Evolutionary conservation across 805 yeast species (phyloP).

Genomic region (Saccharomycopsis guyanensis): DNA sequence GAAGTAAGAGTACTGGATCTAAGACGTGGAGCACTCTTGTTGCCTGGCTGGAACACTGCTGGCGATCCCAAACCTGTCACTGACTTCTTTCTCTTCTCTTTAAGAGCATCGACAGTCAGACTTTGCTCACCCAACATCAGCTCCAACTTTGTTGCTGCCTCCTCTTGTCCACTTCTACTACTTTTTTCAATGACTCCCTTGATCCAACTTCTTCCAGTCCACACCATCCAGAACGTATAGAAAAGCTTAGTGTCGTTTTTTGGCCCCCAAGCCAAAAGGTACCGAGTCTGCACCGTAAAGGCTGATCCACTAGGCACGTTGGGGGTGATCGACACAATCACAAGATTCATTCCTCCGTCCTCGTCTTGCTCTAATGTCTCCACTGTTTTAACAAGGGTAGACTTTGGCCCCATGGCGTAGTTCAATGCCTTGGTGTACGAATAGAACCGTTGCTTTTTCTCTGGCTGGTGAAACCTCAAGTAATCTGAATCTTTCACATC

Average conservation of each 20-base stretch:
- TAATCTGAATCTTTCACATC: conserved; percentile 28
- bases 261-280: conserved; percentile 67
- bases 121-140: conserved; percentile 27
- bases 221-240: conserved; percentile 69
- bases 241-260: conserved; percentile 50
- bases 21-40: neutral
- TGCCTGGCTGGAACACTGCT: conserved; percentile 9
- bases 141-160: conserved; percentile 46
- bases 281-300: conserved; percentile 69
- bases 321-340: conserved; percentile 69
- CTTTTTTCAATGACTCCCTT: conserved; percentile 84
- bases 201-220: conserved; percentile 93
- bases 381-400: conserved; percentile 57
- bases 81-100: conserved; percentile 16
- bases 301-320: conserved; percentile 91
- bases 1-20: neutral
- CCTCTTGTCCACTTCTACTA: conserved; percentile 69
- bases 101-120: conserved; percentile 12
- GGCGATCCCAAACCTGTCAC: conserved; percentile 14
- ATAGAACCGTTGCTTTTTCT: conserved; percentile 42
- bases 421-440: conserved; percentile 68
- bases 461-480: conserved; percentile 28
- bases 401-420: conserved; percentile 87
- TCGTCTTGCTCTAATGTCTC: conserved; percentile 54
- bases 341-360: conserved; percentile 47